A percentile compares a stretch with the other conserved stretches of the same genome.
phyloP scores from a whole-genome alignment of 192 early-diverging fungal species.

The Linderina pennispora region DNA sequence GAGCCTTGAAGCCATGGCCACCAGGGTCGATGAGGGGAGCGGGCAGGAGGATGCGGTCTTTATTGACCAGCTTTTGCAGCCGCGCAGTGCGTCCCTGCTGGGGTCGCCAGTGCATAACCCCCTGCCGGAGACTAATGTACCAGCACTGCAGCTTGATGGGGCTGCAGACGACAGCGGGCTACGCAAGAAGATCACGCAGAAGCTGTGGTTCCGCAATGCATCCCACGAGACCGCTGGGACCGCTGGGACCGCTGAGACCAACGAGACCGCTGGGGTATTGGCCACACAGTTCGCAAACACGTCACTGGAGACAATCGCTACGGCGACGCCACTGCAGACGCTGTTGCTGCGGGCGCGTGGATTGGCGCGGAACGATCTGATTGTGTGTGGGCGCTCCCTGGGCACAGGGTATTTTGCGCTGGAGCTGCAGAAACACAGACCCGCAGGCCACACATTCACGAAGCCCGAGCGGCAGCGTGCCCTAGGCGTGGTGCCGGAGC shows the following conservation, averaged over 20 bases:
- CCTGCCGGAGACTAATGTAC: constrained; percentile 5
- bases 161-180: constrained; percentile 2
- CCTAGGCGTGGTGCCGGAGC: constrained; percentile 36
- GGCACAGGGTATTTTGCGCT: constrained; percentile 21
- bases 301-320: constrained; percentile 27
- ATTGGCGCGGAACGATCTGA: constrained; percentile 13
- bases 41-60: constrained; percentile 21
- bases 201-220: constrained; percentile 23
- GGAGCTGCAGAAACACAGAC: constrained; percentile 8
- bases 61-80: constrained; percentile 9
- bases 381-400: constrained; percentile 34
- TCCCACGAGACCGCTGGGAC: constrained; percentile 3
- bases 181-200: constrained; percentile 20
- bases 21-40: constrained; percentile 1
- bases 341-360: constrained; percentile 21
- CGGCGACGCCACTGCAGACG: constrained; percentile 35
- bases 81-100: not conserved
- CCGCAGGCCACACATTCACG: constrained; percentile 19
- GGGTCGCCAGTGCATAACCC: constrained; percentile 2
- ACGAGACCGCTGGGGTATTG: constrained; percentile 9
- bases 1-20: constrained; percentile 7
- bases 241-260: not conserved
- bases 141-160: constrained; percentile 5
- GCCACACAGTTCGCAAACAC: constrained; percentile 30
- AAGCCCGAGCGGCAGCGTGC: constrained; percentile 23